Conservation (phyloP, 2,329 filamentous ascomycete genomes). For the Penicillium thymicola region DNA sequence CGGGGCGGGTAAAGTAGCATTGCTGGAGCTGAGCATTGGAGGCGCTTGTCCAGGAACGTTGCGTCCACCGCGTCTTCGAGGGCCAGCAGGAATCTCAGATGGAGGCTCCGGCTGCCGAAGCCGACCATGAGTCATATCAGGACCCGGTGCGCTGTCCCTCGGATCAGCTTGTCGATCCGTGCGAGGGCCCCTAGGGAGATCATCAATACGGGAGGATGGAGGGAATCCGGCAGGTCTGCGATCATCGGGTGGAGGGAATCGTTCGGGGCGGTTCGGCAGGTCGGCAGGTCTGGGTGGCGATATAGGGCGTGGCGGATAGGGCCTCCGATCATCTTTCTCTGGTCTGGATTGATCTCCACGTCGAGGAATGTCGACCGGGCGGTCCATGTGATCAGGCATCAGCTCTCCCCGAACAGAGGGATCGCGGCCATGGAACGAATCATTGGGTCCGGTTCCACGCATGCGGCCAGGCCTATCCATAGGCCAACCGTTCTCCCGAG, state of each 20-base stretch:
- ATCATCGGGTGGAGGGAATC: constrained; percentile 34
- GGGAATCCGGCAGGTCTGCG: constrained; percentile 31
- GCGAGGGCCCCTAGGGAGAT: constrained; percentile 54
- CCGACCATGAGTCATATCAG: constrained; percentile 48
- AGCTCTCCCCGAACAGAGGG: constrained; percentile 35
- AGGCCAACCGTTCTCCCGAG: constrained; percentile 38
- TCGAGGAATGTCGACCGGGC: constrained; percentile 28
- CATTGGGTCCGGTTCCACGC: constrained; percentile 28
- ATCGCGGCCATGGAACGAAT: constrained; percentile 29
- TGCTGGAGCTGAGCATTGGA: constrained; percentile 16
- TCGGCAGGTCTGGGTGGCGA: constrained; percentile 29
- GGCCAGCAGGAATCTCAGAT: constrained; percentile 53
- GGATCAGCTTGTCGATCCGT: constrained; percentile 39
- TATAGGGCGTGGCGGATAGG: constrained; percentile 23
- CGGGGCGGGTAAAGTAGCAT: constrained; percentile 22
- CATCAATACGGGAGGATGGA: constrained; percentile 38
- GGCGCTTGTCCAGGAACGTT: constrained; percentile 33
- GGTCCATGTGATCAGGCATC: constrained; percentile 33
- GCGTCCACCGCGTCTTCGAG: constrained; percentile 37
- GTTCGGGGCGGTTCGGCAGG: constrained; percentile 36
- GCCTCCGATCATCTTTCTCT: constrained; percentile 35
- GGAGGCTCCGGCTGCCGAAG: constrained; percentile 40
- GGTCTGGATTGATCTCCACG: constrained; percentile 28
- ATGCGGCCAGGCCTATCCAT: constrained; percentile 35
- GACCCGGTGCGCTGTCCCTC: constrained; percentile 38